These are phyloP conservation scores for Volvox reticuliferus DNA, from an alignment of 139 green algal genomes.

Conservation along the genomic window DNA sequence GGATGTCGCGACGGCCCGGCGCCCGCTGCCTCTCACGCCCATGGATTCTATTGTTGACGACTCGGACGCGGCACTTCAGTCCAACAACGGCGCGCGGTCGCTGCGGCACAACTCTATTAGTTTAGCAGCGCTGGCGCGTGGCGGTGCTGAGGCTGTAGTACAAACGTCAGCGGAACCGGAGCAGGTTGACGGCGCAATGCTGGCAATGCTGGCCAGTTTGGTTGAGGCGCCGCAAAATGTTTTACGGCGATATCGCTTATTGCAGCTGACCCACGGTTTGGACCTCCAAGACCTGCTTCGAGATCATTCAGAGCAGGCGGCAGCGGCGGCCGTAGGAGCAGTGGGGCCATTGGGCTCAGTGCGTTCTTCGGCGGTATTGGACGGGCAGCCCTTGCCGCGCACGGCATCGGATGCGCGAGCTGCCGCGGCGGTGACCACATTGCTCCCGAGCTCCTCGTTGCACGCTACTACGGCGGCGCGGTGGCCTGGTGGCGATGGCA, in stretches of 20 bases:
- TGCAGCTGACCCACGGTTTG: conserved; percentile 41
- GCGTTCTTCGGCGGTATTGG: neutral
- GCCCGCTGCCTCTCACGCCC: neutral
- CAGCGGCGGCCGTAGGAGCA: neutral
- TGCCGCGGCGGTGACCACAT: neutral
- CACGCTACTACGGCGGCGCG: neutral
- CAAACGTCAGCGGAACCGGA: neutral
- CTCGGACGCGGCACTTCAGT: neutral
- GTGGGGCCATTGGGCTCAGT: neutral
- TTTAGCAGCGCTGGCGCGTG: neutral
- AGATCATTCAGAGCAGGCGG: conserved; percentile 23
- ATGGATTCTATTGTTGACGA: neutral
- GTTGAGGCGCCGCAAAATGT: conserved; percentile 33
- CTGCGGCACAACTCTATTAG: neutral
- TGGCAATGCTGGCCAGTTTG: conserved; percentile 22
- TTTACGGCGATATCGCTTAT: conserved; percentile 32
- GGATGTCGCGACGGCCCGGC: neutral
- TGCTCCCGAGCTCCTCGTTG: neutral
- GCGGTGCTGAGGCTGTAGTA: neutral
- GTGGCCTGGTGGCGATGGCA: too few relatives aligned
- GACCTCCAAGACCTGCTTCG: conserved; percentile 41
- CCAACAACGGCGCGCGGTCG: neutral
- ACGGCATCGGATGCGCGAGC: neutral
- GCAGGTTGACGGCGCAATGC: conserved; percentile 5
- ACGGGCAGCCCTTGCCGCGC: neutral